These are phyloP conservation scores for Cercophora sp. DNA, from an alignment of 495 filamentous ascomycete genomes.

Conservation along the genomic window DNA sequence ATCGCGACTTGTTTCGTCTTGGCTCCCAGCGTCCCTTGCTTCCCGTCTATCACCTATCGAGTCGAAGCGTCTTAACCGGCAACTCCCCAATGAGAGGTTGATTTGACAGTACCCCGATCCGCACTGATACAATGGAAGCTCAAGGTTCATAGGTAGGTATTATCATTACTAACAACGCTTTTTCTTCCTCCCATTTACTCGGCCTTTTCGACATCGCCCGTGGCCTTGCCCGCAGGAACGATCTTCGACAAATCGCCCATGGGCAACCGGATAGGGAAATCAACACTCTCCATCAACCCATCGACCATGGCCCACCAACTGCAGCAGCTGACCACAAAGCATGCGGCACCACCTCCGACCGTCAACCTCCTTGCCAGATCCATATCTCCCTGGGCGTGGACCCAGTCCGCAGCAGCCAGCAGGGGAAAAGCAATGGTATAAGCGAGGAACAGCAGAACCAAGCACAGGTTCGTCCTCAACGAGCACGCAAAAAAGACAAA, in stretches of 20 bases:
- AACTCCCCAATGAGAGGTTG: too few relatives aligned
- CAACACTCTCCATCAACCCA: constrained; percentile 9
- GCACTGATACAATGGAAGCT: too few relatives aligned
- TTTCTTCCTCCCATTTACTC: too few relatives aligned
- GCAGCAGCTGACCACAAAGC: constrained; percentile 14
- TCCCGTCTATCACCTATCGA: too few relatives aligned
- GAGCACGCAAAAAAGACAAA: constrained; percentile 18
- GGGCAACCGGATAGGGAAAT: constrained; percentile 12
- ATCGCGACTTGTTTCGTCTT: too few relatives aligned
- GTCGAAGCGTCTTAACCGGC: too few relatives aligned
- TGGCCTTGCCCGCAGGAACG: not conserved
- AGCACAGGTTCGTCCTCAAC: constrained; percentile 11
- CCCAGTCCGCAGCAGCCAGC: constrained; percentile 16
- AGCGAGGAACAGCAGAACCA: constrained; percentile 14
- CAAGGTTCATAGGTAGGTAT: too few relatives aligned
- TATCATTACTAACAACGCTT: too few relatives aligned
- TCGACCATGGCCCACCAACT: constrained; percentile 17
- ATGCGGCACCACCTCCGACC: constrained; percentile 11
- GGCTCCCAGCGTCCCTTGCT: too few relatives aligned
- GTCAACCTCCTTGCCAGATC: constrained; percentile 8
- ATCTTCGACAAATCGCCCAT: constrained; percentile 11
- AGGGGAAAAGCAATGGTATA: constrained; percentile 16
- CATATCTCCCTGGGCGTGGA: constrained; percentile 9
- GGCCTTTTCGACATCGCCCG: not conserved
- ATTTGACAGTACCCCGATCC: too few relatives aligned